Conservation (phyloP, 2,329 filamentous ascomycete genomes). For the Aspergillus unguis region DNA sequence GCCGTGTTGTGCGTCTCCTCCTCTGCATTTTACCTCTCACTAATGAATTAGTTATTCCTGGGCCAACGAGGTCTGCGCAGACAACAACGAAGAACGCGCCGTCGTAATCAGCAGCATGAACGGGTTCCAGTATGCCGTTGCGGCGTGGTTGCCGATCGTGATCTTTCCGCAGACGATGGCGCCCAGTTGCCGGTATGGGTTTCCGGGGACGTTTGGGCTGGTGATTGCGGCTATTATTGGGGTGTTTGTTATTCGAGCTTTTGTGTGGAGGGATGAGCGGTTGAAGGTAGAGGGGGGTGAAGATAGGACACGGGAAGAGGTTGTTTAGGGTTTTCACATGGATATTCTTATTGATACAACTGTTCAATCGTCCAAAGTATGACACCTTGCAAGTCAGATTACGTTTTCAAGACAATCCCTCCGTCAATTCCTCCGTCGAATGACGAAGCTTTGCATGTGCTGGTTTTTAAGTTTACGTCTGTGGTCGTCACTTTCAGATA, state of each 20-base stretch:
- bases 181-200: conserved; percentile 11
- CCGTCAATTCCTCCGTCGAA: no score
- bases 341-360: no score
- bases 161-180: conserved; percentile 18
- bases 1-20: conserved; percentile 28
- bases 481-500: no score
- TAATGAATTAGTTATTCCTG: conserved; percentile 14
- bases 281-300: no score
- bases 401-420: no score
- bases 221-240: conserved; percentile 10
- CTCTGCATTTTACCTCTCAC: neutral
- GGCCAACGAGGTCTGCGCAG: conserved; percentile 23
- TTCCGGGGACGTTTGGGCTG: conserved; percentile 11
- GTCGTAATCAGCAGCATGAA: conserved; percentile 57
- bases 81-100: conserved; percentile 29
- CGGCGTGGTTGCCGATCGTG: conserved; percentile 15
- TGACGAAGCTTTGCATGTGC: no score
- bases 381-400: no score
- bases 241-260: conserved; percentile 7
- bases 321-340: no score
- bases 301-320: no score
- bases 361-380: no score
- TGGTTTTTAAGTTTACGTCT: no score
- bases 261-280: neutral
- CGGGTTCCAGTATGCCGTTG: conserved; percentile 25